A percentile compares a stretch with the other conserved stretches of the same genome.
Conservation (phyloP, 306 rosid species). For the Sesbania bispinosa region DNA sequence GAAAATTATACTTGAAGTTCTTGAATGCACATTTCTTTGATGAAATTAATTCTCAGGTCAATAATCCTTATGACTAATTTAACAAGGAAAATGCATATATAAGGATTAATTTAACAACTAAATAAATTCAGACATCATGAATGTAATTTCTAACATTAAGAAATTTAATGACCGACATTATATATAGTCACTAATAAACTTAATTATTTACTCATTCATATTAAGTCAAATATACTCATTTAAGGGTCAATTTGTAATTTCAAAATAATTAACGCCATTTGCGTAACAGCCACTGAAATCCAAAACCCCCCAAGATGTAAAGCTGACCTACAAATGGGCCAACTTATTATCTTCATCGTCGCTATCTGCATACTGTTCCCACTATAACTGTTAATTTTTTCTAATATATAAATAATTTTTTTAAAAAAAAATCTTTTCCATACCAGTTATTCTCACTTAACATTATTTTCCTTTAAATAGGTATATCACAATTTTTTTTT, state of each 20-base stretch:
- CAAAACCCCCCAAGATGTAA: conserved; percentile 42
- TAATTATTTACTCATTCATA: too few relatives aligned
- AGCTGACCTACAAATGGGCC: conserved; percentile 74
- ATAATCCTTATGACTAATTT: too few relatives aligned
- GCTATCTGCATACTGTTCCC: conserved; percentile 72
- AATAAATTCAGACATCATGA: too few relatives aligned
- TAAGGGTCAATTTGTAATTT: conserved; percentile 45
- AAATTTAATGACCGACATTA: too few relatives aligned
- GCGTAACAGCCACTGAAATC: conserved; percentile 48
- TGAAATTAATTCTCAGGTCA: too few relatives aligned
- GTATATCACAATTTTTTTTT: background rate
- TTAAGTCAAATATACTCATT: too few relatives aligned
- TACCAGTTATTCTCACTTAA: background rate
- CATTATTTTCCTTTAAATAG: background rate
- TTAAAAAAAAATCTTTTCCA: conserved; percentile 1
- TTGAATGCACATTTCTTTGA: too few relatives aligned
- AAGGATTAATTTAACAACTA: too few relatives aligned
- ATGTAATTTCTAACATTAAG: too few relatives aligned
- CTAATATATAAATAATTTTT: background rate
- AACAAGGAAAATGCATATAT: too few relatives aligned
- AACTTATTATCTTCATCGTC: conserved; percentile 63
- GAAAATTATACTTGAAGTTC: too few relatives aligned
- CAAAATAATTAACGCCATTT: background rate
- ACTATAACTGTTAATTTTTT: conserved; percentile 28
- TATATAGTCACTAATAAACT: too few relatives aligned